phyloP scores from a whole-genome alignment of 2,329 filamentous ascomycete genomes.

The Ophiostoma piceae region DNA sequence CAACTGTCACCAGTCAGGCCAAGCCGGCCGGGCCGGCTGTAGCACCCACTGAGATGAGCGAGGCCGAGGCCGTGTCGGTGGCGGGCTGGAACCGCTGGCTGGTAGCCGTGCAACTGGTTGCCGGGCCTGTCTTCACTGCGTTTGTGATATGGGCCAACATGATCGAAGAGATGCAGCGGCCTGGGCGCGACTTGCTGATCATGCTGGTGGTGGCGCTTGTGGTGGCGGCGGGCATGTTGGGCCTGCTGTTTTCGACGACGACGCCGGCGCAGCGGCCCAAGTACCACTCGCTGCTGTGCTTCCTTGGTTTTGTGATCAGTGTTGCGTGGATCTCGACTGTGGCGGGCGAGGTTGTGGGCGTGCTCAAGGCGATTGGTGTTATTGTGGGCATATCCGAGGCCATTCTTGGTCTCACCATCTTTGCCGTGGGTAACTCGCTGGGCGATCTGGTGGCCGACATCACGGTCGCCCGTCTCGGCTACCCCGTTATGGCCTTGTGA shows the following conservation, averaged over 20 bases:
- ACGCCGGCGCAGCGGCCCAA: slow-evolving; percentile 60
- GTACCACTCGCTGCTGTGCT: slow-evolving; percentile 74
- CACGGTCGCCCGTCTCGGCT: slow-evolving; percentile 86
- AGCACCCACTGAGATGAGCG: background rate
- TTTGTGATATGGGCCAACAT: slow-evolving; percentile 69
- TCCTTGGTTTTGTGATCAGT: slow-evolving; percentile 82
- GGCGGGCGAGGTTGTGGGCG: slow-evolving; percentile 89
- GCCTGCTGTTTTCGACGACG: slow-evolving; percentile 63
- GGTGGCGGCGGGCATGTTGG: slow-evolving; percentile 61
- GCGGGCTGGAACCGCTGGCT: slow-evolving; percentile 82
- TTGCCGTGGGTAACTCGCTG: slow-evolving; percentile 91
- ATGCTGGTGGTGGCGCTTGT: slow-evolving; percentile 62
- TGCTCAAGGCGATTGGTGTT: slow-evolving; percentile 87
- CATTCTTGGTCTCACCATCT: slow-evolving; percentile 88
- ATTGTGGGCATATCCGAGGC: slow-evolving; percentile 92
- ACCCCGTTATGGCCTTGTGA: slow-evolving; percentile 86
- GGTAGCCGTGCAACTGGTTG: slow-evolving; percentile 76
- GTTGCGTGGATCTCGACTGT: slow-evolving; percentile 97
- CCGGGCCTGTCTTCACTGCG: slow-evolving; percentile 76
- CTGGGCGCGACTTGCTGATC: slow-evolving; percentile 48
- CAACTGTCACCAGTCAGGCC: background rate
- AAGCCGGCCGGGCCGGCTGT: background rate
- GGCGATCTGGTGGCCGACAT: slow-evolving; percentile 93
- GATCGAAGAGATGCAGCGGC: slow-evolving; percentile 50
- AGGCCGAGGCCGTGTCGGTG: background rate